A percentile compares a stretch with the other conserved stretches of the same genome.
Conservation (phyloP, 2,329 filamentous ascomycete species). For the Aspergillus sp. region DNA sequence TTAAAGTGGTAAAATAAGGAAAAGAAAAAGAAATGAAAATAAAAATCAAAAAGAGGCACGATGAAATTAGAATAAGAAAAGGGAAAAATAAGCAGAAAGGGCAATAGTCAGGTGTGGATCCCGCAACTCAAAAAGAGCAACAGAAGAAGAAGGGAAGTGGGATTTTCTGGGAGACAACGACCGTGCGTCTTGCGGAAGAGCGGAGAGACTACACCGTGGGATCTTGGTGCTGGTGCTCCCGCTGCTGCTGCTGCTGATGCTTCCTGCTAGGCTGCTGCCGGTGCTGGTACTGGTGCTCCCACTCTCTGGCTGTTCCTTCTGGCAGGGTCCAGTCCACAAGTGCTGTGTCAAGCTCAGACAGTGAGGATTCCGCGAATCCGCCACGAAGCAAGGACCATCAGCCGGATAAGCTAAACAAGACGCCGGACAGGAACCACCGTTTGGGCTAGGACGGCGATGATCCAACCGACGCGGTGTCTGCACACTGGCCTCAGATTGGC, state of each 20-base stretch:
- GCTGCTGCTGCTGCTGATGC: conserved; percentile 7
- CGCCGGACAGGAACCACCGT: conserved; percentile 22
- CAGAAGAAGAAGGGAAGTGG: conserved; percentile 6
- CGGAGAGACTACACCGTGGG: conserved; percentile 20
- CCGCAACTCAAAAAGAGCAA: conserved; percentile 14
- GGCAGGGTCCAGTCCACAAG: conserved; percentile 16
- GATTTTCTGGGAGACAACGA: conserved; percentile 21
- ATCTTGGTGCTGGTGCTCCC: conserved; percentile 12
- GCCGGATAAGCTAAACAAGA: conserved; percentile 22
- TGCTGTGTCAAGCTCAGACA: conserved; percentile 22
- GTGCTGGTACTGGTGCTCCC: conserved; percentile 1
- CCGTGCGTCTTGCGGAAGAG: conserved; percentile 22
- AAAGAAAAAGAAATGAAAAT: background rate
- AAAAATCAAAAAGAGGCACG: background rate
- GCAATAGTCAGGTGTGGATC: conserved; percentile 17
- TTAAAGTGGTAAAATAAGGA: background rate
- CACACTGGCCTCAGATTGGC: conserved; percentile 15
- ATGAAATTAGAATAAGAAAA: conserved; percentile 1
- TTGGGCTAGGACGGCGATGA: conserved; percentile 19
- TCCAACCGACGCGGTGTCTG: conserved; percentile 15
- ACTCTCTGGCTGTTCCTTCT: conserved; percentile 6
- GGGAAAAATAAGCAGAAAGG: conserved; percentile 8
- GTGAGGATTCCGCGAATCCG: conserved; percentile 20
- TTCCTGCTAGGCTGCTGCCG: conserved; percentile 3
- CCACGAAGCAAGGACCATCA: conserved; percentile 29